Evolutionary conservation across 1,139 yeast genomes (phyloP).

Genomic region (Taphrina confusa): DNA sequence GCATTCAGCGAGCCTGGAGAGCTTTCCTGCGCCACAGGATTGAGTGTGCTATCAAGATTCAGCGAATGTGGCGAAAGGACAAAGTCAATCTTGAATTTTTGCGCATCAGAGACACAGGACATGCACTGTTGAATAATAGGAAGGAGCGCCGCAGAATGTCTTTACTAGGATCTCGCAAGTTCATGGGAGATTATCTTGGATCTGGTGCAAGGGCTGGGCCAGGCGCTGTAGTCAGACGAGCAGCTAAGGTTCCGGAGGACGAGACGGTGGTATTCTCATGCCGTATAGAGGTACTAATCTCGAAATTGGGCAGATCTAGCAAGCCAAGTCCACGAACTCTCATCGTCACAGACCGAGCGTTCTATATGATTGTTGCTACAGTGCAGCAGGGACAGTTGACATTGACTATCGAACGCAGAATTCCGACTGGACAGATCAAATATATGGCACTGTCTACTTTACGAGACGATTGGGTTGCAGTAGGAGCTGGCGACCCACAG

Average conservation of each 20-base stretch:
- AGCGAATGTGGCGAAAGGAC: slow-evolving; percentile 79
- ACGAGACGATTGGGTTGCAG: slow-evolving; percentile 93
- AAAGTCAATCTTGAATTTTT: slow-evolving; percentile 76
- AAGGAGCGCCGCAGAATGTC: slow-evolving; percentile 92
- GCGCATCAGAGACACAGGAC: slow-evolving; percentile 82
- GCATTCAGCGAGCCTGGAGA: slow-evolving; percentile 97
- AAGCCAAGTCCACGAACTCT: slow-evolving; percentile 72
- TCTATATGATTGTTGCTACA: slow-evolving; percentile 71
- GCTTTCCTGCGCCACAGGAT: slow-evolving; percentile 74
- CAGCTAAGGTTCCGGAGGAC: slow-evolving; percentile 59
- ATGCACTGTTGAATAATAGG: slow-evolving; percentile 63
- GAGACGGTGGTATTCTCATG: slow-evolving; percentile 76
- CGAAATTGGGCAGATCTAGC: slow-evolving; percentile 93
- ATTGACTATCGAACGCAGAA: slow-evolving; percentile 63
- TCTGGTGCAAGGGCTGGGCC: slow-evolving; percentile 66
- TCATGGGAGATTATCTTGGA: slow-evolving; percentile 90
- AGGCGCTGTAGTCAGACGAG: slow-evolving; percentile 64
- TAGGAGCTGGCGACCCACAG: slow-evolving; percentile 54
- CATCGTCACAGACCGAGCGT: slow-evolving; percentile 52
- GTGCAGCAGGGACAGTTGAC: slow-evolving; percentile 72
- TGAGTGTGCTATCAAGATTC: slow-evolving; percentile 83
- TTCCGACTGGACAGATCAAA: slow-evolving; percentile 63
- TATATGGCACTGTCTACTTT: slow-evolving; percentile 68
- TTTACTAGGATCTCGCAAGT: slow-evolving; percentile 85
- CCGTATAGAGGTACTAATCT: slow-evolving; percentile 74